Percentiles rank a stretch among this genome's conserved stretches.
Conservation (phyloP, 129 eudicot species). For the Chrysanthemum lavandulifolium region DNA sequence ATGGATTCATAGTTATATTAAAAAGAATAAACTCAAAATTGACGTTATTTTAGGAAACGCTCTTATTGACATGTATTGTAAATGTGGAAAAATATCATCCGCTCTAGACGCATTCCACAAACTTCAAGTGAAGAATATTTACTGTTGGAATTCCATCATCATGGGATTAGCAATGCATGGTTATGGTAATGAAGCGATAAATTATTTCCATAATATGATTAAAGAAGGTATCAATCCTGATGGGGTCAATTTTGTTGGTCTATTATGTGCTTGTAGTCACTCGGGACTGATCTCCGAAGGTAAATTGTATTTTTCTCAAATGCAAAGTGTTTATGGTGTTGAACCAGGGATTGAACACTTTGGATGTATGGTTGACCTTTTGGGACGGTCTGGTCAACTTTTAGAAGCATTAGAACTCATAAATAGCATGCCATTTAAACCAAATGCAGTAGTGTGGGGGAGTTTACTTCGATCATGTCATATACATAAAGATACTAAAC, state of each 20-base stretch:
- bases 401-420: slow-evolving; percentile 49
- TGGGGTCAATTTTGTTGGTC: slow-evolving; percentile 48
- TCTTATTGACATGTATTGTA: slow-evolving; percentile 53
- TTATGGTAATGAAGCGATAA: slow-evolving; percentile 39
- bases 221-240: slow-evolving; percentile 46
- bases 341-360: slow-evolving; percentile 53
- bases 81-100: slow-evolving; percentile 50
- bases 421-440: slow-evolving; percentile 45
- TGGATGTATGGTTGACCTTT: slow-evolving; percentile 69
- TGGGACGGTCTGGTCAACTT: slow-evolving; percentile 59
- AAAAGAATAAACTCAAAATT: slow-evolving; percentile 32
- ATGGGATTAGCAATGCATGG: slow-evolving; percentile 58
- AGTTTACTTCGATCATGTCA: slow-evolving; percentile 61
- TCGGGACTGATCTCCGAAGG: slow-evolving; percentile 52
- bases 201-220: slow-evolving; percentile 38
- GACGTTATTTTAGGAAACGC: slow-evolving; percentile 53
- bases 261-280: slow-evolving; percentile 53
- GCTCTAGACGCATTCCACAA: slow-evolving; percentile 38
- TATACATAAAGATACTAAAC: slow-evolving; percentile 33
- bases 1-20: slow-evolving; percentile 45
- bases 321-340: slow-evolving; percentile 38
- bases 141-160: slow-evolving; percentile 57
- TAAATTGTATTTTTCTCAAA: slow-evolving; percentile 43
- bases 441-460: slow-evolving; percentile 59
- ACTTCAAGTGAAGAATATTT: slow-evolving; percentile 42